Percentiles rank a stretch among this genome's conserved stretches.
These are phyloP conservation scores for Deuterostichococcus epilithicus DNA, from an alignment of 139 green algal genomes.

Conservation along the genomic window DNA sequence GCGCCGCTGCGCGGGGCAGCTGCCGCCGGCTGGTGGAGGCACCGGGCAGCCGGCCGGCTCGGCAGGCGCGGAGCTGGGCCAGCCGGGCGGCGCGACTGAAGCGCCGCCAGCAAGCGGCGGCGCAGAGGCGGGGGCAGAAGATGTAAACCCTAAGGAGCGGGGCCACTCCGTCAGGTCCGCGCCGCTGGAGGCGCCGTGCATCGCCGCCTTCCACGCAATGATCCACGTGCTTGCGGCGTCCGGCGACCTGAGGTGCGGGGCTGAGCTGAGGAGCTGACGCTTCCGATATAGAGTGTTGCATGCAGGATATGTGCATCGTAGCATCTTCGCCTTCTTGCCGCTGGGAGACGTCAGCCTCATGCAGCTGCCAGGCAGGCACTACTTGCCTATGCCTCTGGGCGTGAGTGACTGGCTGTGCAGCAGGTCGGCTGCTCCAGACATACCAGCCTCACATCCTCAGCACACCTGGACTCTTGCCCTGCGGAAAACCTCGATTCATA, in stretches of 20 bases:
- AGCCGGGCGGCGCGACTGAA: no score
- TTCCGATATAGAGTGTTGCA: neutral
- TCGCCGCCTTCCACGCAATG: constrained; percentile 9
- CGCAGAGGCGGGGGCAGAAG: neutral
- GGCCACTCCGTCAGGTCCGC: no score
- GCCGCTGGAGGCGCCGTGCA: neutral
- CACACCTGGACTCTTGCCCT: neutral
- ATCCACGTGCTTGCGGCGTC: constrained; percentile 14
- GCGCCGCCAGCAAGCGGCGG: no score
- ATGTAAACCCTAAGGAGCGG: no score
- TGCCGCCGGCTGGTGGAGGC: no score
- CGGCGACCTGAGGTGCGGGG: neutral
- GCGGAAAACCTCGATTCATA: neutral
- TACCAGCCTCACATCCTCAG: neutral
- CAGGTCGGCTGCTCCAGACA: neutral
- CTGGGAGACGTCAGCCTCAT: neutral
- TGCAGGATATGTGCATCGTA: no score
- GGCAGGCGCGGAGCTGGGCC: no score
- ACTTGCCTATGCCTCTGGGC: neutral
- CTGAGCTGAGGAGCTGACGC: neutral
- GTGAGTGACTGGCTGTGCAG: neutral
- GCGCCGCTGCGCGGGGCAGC: no score
- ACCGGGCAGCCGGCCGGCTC: no score
- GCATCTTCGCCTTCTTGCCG: neutral
- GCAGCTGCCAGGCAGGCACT: neutral